Evolutionary conservation across 495 filamentous ascomycete species (phyloP).

Genomic region (Talaromyces wortmannii): DNA sequence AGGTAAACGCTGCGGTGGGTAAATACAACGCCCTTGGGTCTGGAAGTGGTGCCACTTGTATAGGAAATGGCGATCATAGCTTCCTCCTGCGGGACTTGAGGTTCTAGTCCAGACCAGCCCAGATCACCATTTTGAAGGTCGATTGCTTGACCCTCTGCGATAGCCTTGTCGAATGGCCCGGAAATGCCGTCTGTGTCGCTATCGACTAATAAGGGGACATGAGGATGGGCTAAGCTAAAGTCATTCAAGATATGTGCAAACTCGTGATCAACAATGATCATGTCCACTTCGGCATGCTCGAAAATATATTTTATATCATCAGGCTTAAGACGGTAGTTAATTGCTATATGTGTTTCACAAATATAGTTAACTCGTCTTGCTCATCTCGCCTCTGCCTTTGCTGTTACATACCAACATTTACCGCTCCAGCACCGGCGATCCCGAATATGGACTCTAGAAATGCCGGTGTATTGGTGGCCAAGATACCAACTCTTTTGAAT

Average conservation of each 20-base stretch:
- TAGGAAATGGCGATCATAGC: slow-evolving; percentile 60
- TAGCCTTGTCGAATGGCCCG: slow-evolving; percentile 77
- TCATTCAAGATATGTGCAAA: slow-evolving; percentile 59
- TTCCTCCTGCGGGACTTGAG: slow-evolving; percentile 66
- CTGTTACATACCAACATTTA: slow-evolving; percentile 55
- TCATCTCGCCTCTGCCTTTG: not conserved
- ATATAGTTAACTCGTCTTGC: not conserved
- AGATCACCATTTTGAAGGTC: slow-evolving; percentile 53
- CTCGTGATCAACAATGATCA: slow-evolving; percentile 83
- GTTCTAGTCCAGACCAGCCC: slow-evolving; percentile 73
- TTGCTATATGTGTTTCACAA: slow-evolving; percentile 29
- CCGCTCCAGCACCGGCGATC: slow-evolving; percentile 73
- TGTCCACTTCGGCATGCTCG: slow-evolving; percentile 72
- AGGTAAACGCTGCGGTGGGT: slow-evolving; percentile 57
- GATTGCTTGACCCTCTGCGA: slow-evolving; percentile 68
- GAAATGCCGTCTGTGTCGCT: slow-evolving; percentile 70
- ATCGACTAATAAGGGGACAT: slow-evolving; percentile 69
- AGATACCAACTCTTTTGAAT: slow-evolving; percentile 66
- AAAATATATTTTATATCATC: slow-evolving; percentile 92
- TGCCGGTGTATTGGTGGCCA: slow-evolving; percentile 87
- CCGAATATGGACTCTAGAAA: slow-evolving; percentile 89
- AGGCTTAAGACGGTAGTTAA: slow-evolving; percentile 82
- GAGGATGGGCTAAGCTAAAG: slow-evolving; percentile 51
- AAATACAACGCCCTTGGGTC: slow-evolving; percentile 33
- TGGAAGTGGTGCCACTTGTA: slow-evolving; percentile 36